These are phyloP conservation scores for Dioscorea dumetorum DNA, from an alignment of 106 monocot species.

Conservation along the genomic window DNA sequence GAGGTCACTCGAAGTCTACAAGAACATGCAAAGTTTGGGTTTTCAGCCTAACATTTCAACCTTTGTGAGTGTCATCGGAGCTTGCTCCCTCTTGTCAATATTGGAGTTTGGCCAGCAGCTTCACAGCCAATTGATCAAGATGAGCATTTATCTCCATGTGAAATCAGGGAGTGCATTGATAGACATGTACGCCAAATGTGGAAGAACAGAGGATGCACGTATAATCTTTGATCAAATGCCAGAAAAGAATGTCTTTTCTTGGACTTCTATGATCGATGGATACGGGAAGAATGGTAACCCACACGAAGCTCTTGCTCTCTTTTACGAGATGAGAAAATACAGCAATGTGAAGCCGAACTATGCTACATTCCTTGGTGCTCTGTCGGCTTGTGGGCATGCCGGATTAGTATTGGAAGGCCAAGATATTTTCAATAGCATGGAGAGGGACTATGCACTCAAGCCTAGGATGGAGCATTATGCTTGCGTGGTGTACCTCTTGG, in stretches of 20 bases:
- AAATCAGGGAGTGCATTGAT: conserved; percentile 73
- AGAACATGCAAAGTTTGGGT: conserved; percentile 35
- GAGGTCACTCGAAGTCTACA: conserved; percentile 53
- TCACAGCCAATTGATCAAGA: conserved; percentile 67
- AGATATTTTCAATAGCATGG: conserved; percentile 74
- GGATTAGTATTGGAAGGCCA: conserved; percentile 52
- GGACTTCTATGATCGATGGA: conserved; percentile 97
- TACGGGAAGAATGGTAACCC: conserved; percentile 85
- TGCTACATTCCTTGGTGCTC: conserved; percentile 62
- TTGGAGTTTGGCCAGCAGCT: conserved; percentile 71
- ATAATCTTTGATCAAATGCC: conserved; percentile 53
- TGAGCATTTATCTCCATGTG: conserved; percentile 30
- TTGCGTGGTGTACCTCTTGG: conserved; percentile 84
- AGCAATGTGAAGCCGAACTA: conserved; percentile 47
- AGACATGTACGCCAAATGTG: conserved; percentile 92
- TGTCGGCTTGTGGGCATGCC: conserved; percentile 82
- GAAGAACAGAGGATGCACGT: conserved; percentile 47
- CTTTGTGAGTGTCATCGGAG: conserved; percentile 74
- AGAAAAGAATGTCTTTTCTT: conserved; percentile 74
- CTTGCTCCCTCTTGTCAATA: conserved; percentile 65
- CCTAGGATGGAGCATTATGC: conserved; percentile 93
- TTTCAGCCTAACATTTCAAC: conserved; percentile 61
- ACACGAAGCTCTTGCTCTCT: conserved; percentile 53
- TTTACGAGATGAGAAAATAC: conserved; percentile 40
- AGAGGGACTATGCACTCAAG: conserved; percentile 42